These are phyloP conservation scores for Cytospora paraplurivora DNA, from an alignment of 2,329 filamentous ascomycete species.

Conservation along the genomic window DNA sequence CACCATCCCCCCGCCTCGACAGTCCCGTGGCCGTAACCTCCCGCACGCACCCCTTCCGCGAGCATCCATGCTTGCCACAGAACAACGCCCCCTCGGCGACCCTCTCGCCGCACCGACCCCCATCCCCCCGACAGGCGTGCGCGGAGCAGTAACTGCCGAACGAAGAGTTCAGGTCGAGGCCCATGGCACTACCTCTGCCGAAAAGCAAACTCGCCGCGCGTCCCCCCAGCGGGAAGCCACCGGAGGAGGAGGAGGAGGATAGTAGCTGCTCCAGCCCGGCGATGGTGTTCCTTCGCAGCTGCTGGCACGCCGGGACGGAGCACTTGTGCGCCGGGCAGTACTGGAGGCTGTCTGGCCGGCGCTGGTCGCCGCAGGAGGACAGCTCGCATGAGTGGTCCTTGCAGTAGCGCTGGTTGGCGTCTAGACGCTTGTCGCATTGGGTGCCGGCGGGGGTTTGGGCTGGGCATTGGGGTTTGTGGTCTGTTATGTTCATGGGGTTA, in stretches of 20 bases:
- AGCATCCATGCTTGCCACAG: constrained; percentile 21
- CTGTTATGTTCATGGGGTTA: constrained; percentile 5
- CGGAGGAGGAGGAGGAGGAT: too few relatives aligned
- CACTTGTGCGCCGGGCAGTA: constrained; percentile 36
- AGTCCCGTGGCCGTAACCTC: constrained; percentile 10
- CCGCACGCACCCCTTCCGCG: constrained; percentile 7
- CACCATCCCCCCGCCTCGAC: background rate
- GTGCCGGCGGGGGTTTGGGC: constrained; percentile 10
- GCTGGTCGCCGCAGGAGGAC: constrained; percentile 23
- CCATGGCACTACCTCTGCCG: background rate
- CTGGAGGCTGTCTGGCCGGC: constrained; percentile 14
- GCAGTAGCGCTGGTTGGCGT: constrained; percentile 19
- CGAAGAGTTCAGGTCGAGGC: background rate
- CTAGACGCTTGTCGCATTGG: constrained; percentile 19
- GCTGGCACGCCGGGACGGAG: constrained; percentile 29
- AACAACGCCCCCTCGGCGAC: constrained; percentile 13
- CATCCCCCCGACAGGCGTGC: constrained; percentile 23
- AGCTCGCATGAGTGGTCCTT: constrained; percentile 27
- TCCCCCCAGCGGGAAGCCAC: background rate
- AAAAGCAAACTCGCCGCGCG: constrained; percentile 6
- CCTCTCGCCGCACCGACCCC: constrained; percentile 13
- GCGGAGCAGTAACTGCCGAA: constrained; percentile 21
- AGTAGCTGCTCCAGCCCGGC: constrained; percentile 9
- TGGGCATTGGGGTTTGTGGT: constrained; percentile 24
- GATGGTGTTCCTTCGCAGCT: constrained; percentile 21